Evolutionary conservation across 768 basidiomycete species (phyloP), one percentile per base, ranked within the genome.

Genomic region (Pleurotus tuber-regium): DNA sequence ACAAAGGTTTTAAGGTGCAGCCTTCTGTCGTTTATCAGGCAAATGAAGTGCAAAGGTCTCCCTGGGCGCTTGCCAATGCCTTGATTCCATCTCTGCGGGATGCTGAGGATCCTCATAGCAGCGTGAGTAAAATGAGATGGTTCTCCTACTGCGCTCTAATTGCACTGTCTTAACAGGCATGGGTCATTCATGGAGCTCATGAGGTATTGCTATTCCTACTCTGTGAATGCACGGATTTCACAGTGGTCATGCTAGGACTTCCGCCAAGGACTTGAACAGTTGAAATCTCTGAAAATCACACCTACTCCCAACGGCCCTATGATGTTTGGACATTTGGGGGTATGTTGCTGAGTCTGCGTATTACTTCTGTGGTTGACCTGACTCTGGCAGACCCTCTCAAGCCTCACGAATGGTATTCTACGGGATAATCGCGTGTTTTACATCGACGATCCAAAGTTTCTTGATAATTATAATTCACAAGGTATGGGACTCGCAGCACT

Each of bases 351-450:
- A 36, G 14, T 44, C 24, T 7, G 19, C n/a, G 11, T 24, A 16
- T 28, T 25, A 14, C 29, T 26, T 24, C n/a, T 10, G 3, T 18
- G n/a, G 25, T 18, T 18, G 7, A 29, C n/a, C 11, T 4, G 21
- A 4, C 10, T 10, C n/a, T 30, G 41, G 9, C 52, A 75, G 73
- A 66, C 59, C 4, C 48, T 73, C 12, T 43, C 41, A 8, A 9
- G 53, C 50, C 54, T 77, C 43, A 62, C 66, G n/a, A 68, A 74
- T 43, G 74, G 63, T 2, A 57, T 76, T 14, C 60, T 76, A 41
- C 61, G 67, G 12, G 75, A 78, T 31, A 11, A 14, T 10, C 12
- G 46, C 12, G 31, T 48, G 23, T 48, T 48, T 24, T 31, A 48
- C n/a, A 35, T 35, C 14, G 31, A 48, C 23, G 31, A 35, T 19